A percentile compares a stretch with the other conserved stretches of the same genome.
phyloP scores from a whole-genome alignment of 345 rosid genomes.

The Eutrema yunnanense region DNA sequence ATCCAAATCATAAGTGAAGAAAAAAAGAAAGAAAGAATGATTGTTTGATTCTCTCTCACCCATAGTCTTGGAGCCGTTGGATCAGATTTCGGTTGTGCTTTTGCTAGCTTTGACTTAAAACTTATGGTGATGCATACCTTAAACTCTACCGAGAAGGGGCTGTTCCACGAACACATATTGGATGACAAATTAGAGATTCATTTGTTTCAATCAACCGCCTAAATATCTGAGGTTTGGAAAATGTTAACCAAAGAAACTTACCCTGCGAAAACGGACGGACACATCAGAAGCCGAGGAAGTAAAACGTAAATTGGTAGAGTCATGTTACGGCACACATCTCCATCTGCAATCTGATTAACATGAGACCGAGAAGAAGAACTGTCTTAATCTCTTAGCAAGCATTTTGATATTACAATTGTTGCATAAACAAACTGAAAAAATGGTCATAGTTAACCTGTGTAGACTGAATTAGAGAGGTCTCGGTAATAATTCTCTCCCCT shows the following conservation, averaged over 20 bases:
- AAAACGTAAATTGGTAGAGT: conserved; percentile 66
- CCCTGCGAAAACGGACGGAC: conserved; percentile 92
- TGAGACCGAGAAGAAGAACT: conserved; percentile 2
- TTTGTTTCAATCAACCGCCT: not conserved
- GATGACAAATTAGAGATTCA: not conserved
- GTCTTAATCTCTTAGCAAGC: not conserved
- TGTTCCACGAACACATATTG: conserved; percentile 24
- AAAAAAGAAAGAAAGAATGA: not conserved
- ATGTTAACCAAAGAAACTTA: conserved; percentile 17
- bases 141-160: conserved; percentile 87
- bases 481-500: conserved; percentile 75
- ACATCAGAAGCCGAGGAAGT: conserved; percentile 82
- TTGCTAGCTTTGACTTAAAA: conserved; percentile 61
- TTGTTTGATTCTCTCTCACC: conserved; percentile 39
- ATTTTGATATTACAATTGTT: not conserved
- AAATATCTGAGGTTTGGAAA: not conserved
- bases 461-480: conserved; percentile 85
- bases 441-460: conserved; percentile 50
- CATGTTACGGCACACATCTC: conserved; percentile 70
- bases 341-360: conserved; percentile 68
- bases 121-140: conserved; percentile 62
- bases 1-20: not conserved
- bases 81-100: conserved; percentile 62
- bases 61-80: conserved; percentile 88
- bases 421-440: not conserved